phyloP scores from a whole-genome alignment of 306 rosid species.

The Parietaria judaica region DNA sequence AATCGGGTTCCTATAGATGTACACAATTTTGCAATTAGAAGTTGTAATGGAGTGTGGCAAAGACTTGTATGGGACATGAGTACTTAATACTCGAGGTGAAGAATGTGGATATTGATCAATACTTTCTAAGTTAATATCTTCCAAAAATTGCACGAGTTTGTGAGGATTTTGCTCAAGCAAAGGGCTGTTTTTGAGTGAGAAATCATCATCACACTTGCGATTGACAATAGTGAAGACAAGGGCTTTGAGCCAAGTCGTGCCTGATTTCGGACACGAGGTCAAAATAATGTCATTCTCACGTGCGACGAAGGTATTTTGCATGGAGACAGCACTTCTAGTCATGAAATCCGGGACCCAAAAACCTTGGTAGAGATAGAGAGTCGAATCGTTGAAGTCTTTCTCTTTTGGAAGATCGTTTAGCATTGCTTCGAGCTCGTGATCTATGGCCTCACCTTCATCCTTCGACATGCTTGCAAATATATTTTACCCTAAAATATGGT shows the following conservation, averaged over 20 bases:
- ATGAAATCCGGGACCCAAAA: background rate
- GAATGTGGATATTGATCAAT: too few relatives aligned
- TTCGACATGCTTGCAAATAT: too few relatives aligned
- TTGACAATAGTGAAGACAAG: conserved; percentile 7
- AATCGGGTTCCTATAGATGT: conserved; percentile 38
- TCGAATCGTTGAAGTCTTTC: background rate
- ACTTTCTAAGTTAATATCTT: too few relatives aligned
- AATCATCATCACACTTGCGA: background rate
- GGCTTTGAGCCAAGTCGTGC: conserved; percentile 28
- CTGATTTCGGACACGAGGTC: conserved; percentile 10
- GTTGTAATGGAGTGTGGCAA: conserved; percentile 1
- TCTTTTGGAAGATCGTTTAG: background rate
- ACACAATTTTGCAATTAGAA: conserved; percentile 16
- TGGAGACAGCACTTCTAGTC: too few relatives aligned
- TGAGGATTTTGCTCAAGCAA: conserved; percentile 11
- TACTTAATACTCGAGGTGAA: background rate
- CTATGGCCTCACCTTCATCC: too few relatives aligned
- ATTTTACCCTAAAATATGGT: too few relatives aligned
- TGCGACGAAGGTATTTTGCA: too few relatives aligned
- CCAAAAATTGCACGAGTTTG: background rate
- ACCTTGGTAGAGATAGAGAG: background rate
- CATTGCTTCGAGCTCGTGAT: background rate
- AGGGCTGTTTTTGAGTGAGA: background rate
- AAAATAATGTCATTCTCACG: conserved; percentile 4
- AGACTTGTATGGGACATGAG: conserved; percentile 10